Conservation (phyloP, 2,329 filamentous ascomycete genomes). For the Whalleya microplaca region DNA sequence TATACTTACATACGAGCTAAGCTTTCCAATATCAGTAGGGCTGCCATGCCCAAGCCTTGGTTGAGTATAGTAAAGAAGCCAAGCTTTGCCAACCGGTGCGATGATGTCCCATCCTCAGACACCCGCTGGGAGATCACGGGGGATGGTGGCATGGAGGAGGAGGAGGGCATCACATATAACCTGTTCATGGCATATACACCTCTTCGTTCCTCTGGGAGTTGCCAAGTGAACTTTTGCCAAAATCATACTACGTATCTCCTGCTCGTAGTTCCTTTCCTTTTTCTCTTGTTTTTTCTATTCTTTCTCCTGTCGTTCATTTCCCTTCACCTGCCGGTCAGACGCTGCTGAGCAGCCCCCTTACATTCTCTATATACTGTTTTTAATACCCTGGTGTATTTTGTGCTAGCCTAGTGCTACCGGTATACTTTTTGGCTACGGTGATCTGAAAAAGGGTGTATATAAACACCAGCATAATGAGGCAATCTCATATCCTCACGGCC, state of each 20-base stretch:
- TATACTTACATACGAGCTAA: neutral
- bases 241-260: slow-evolving; percentile 10
- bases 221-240: slow-evolving; percentile 9
- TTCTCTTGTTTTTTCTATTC: slow-evolving; percentile 7
- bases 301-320: slow-evolving; percentile 12
- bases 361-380: slow-evolving; percentile 10
- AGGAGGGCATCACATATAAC: slow-evolving; percentile 23
- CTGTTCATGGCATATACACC: slow-evolving; percentile 13
- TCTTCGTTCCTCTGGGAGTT: slow-evolving; percentile 7
- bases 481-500: slow-evolving; percentile 16
- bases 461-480: slow-evolving; percentile 19
- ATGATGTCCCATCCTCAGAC: slow-evolving; percentile 14
- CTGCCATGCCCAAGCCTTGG: neutral
- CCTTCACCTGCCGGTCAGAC: slow-evolving; percentile 25
- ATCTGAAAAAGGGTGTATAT: neutral
- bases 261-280: slow-evolving; percentile 20
- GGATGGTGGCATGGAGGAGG: slow-evolving; percentile 14
- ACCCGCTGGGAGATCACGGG: slow-evolving; percentile 16
- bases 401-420: slow-evolving; percentile 2
- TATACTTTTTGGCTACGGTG: neutral
- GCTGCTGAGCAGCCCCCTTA: slow-evolving; percentile 25
- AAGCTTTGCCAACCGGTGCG: slow-evolving; percentile 13
- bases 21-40: neutral
- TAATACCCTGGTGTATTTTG: neutral
- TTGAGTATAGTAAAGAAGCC: slow-evolving; percentile 1